Percentiles rank a stretch among this genome's conserved stretches.
These are phyloP conservation scores for Anethum foeniculum DNA, from an alignment of 140 eudicot species.

Conservation along the genomic window DNA sequence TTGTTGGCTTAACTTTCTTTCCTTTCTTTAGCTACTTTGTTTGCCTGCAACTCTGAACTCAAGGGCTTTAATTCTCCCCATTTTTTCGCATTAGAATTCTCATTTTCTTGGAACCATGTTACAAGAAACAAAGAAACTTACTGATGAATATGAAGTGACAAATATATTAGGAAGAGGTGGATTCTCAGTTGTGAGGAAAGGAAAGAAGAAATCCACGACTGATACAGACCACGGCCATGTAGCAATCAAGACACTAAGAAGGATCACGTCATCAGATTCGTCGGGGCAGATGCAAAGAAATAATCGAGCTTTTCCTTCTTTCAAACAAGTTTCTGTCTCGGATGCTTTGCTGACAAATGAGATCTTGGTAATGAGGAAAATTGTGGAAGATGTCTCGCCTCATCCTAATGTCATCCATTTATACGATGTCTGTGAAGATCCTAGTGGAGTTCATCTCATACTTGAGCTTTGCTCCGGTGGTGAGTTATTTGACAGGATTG, in stretches of 20 bases:
- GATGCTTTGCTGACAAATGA: conserved; percentile 75
- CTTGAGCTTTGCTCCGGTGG: conserved; percentile 78
- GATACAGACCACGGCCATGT: conserved; percentile 32
- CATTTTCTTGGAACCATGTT: conserved; percentile 23
- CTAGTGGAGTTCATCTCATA: conserved; percentile 54
- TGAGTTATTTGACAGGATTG: conserved; percentile 80
- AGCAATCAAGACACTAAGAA: conserved; percentile 63
- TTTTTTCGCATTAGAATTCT: neutral
- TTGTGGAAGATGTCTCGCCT: conserved; percentile 79
- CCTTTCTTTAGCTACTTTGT: neutral
- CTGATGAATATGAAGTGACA: conserved; percentile 67
- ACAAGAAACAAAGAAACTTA: conserved; percentile 46
- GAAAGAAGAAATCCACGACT: conserved; percentile 31
- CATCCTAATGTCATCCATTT: conserved; percentile 68
- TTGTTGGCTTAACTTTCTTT: neutral
- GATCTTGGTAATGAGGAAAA: conserved; percentile 65
- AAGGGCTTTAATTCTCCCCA: neutral
- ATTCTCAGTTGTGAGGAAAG: conserved; percentile 69
- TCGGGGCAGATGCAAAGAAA: conserved; percentile 6
- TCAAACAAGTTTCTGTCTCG: conserved; percentile 44
- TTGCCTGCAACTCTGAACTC: conserved; percentile 3
- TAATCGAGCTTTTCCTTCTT: conserved; percentile 23
- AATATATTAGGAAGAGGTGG: conserved; percentile 74
- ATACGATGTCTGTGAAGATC: conserved; percentile 69
- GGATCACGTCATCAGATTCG: conserved; percentile 30